phyloP scores from a whole-genome alignment of 2,329 filamentous ascomycete genomes.

The Setomelanomma holmii region DNA sequence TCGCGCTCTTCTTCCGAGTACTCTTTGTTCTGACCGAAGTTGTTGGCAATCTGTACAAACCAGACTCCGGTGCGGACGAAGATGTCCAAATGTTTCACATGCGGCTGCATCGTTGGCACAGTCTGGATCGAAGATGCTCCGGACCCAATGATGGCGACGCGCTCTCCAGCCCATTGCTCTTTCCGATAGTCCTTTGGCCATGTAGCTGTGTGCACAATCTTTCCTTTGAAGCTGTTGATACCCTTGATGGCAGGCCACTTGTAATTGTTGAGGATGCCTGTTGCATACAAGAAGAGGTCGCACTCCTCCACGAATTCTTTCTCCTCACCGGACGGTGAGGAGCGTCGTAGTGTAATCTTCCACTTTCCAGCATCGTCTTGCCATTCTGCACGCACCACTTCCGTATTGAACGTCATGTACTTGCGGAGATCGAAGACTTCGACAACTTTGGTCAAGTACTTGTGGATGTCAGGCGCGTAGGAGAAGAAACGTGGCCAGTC shows the following conservation, averaged over 20 bases:
- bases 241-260: constrained; percentile 50
- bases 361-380: constrained; percentile 58
- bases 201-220: constrained; percentile 52
- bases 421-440: constrained; percentile 58
- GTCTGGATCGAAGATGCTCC: constrained; percentile 56
- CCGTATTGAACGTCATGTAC: constrained; percentile 61
- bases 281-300: constrained; percentile 54
- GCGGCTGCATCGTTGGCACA: constrained; percentile 56
- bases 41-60: constrained; percentile 56
- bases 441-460: constrained; percentile 58
- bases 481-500: constrained; percentile 59
- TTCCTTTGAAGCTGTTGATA: constrained; percentile 56
- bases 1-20: constrained; percentile 54
- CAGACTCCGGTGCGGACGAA: constrained; percentile 57
- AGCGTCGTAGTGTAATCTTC: constrained; percentile 58
- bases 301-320: constrained; percentile 54
- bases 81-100: constrained; percentile 55
- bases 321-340: constrained; percentile 37
- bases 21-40: constrained; percentile 54
- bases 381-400: constrained; percentile 58
- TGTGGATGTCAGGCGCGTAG: constrained; percentile 56
- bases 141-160: constrained; percentile 55
- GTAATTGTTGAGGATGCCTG: constrained; percentile 53
- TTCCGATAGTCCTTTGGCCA: constrained; percentile 57
- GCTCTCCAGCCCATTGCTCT: constrained; percentile 51